These are phyloP conservation scores for Candida michaelii DNA, from an alignment of 805 yeast species.

Conservation along the genomic window DNA sequence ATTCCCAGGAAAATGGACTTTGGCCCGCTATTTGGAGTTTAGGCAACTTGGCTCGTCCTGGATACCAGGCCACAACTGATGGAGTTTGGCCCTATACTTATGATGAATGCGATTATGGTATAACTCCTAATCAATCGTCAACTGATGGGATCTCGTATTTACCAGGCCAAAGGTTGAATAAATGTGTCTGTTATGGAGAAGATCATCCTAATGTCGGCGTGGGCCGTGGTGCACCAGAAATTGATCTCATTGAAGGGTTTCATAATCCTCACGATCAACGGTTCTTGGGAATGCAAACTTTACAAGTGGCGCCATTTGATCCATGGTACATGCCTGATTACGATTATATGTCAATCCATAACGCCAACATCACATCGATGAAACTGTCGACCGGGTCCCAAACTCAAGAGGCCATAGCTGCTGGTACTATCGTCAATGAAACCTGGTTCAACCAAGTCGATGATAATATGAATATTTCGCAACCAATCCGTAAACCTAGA, in stretches of 20 bases:
- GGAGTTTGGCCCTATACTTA: conserved; percentile 44
- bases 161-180: conserved; percentile 36
- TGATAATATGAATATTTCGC: conserved; percentile 7
- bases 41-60: conserved; percentile 39
- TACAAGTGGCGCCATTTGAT: conserved; percentile 46
- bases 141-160: conserved; percentile 39
- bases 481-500: conserved; percentile 11
- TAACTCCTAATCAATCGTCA: conserved; percentile 39
- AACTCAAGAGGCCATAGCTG: conserved; percentile 40
- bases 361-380: conserved; percentile 31
- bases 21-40: conserved; percentile 44
- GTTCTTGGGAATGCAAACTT: conserved; percentile 32
- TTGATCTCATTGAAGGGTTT: conserved; percentile 24
- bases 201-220: conserved; percentile 39
- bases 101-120: conserved; percentile 37
- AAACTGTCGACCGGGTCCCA: conserved; percentile 40
- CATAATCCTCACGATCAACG: conserved; percentile 17
- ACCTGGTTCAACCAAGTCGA: conserved; percentile 34
- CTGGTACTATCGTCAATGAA: conserved; percentile 32
- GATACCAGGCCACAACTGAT: conserved; percentile 34
- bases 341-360: conserved; percentile 28
- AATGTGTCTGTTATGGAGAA: conserved; percentile 34
- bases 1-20: conserved; percentile 30
- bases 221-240: conserved; percentile 40
- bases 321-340: conserved; percentile 45